Percentiles rank a stretch among this genome's conserved stretches.
These are phyloP conservation scores for Colletotrichum falcatum DNA, from an alignment of 2,329 filamentous ascomycete genomes.

Conservation along the genomic window DNA sequence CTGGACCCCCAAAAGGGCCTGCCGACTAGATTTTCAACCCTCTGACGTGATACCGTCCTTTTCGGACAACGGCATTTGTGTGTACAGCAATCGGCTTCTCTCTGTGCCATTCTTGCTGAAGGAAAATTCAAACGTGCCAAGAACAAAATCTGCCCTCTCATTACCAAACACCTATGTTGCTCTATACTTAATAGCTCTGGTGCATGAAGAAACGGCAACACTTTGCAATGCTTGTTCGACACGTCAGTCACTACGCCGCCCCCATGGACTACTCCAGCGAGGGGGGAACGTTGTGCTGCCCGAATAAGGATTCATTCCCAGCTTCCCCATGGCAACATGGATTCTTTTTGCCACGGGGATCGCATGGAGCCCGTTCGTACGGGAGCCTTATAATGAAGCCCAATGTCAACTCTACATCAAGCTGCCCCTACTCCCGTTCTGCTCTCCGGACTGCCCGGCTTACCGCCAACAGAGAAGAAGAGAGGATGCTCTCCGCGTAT, in stretches of 20 bases:
- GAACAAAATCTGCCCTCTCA: slow-evolving; percentile 61
- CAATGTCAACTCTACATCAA: slow-evolving; percentile 15
- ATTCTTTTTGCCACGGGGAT: neutral
- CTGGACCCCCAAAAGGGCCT: neutral
- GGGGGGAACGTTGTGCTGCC: neutral
- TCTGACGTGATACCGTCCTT: slow-evolving; percentile 7
- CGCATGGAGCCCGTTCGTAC: neutral
- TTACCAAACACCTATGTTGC: slow-evolving; percentile 68
- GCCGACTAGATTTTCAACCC: neutral
- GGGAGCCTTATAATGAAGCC: slow-evolving; percentile 18
- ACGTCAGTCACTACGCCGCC: too few species aligned
- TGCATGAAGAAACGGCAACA: slow-evolving; percentile 69
- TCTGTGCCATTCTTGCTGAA: slow-evolving; percentile 67
- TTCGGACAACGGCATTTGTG: slow-evolving; percentile 62
- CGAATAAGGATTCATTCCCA: neutral
- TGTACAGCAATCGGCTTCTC: slow-evolving; percentile 68
- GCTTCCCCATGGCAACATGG: neutral
- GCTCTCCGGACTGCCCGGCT: slow-evolving; percentile 29
- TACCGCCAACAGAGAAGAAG: slow-evolving; percentile 14
- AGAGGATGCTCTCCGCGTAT: slow-evolving; percentile 19
- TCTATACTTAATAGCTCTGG: slow-evolving; percentile 48
- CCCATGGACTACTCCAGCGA: neutral
- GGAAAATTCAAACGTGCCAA: slow-evolving; percentile 68
- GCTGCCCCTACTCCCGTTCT: slow-evolving; percentile 10
- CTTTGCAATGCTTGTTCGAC: slow-evolving; percentile 31